These are phyloP conservation scores for Plenodomus biglobosus DNA, from an alignment of 2,329 filamentous ascomycete genomes.

Conservation along the genomic window DNA sequence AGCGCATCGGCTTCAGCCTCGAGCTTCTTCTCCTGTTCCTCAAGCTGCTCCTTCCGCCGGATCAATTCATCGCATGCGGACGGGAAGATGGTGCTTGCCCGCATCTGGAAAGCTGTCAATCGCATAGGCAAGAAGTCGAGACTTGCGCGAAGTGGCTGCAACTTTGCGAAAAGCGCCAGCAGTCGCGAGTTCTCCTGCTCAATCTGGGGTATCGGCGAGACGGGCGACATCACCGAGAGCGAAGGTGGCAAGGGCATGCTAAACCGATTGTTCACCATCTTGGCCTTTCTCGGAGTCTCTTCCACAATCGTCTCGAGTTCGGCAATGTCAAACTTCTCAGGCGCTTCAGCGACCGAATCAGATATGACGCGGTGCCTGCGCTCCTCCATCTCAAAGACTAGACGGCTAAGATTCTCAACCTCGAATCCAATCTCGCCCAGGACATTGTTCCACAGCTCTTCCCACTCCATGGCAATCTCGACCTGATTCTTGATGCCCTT, in stretches of 20 bases:
- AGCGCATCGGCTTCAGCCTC: constrained; percentile 88
- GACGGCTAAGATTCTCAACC: constrained; percentile 72
- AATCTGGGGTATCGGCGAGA: constrained; percentile 57
- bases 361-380: constrained; percentile 76
- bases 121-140: constrained; percentile 96
- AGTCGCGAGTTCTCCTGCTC: constrained; percentile 83
- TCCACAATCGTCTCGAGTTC: constrained; percentile 93
- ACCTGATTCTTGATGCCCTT: constrained; percentile 85
- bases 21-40: constrained; percentile 83
- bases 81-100: constrained; percentile 78
- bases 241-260: constrained; percentile 59
- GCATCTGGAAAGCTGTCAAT: constrained; percentile 78
- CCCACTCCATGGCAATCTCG: constrained; percentile 98
- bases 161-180: constrained; percentile 86
- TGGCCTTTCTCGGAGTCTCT: constrained; percentile 67
- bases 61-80: constrained; percentile 89
- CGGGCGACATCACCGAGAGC: constrained; percentile 63
- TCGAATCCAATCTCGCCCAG: constrained; percentile 91
- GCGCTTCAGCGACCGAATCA: constrained; percentile 62
- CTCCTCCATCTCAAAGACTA: constrained; percentile 98
- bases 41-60: constrained; percentile 70
- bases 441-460: constrained; percentile 92
- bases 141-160: constrained; percentile 90
- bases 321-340: constrained; percentile 71
- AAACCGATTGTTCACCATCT: constrained; percentile 63